A percentile compares a stretch with the other conserved stretches of the same genome.
phyloP scores from a whole-genome alignment of 2,329 filamentous ascomycete species.

The Blastomyces silverae region DNA sequence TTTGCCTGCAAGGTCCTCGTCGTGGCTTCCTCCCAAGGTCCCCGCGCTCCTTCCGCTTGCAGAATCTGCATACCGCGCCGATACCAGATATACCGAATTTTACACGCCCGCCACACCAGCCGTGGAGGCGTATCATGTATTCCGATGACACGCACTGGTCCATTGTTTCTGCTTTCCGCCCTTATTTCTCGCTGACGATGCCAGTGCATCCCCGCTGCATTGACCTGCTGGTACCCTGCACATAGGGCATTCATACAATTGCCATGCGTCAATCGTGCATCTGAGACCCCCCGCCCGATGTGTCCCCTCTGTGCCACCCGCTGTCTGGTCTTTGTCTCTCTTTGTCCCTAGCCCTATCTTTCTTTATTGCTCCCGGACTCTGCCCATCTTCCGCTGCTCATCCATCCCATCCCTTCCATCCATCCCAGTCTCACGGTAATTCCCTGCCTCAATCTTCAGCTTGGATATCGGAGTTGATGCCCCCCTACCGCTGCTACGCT shows the following conservation, averaged over 20 bases:
- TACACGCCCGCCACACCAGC: too few relatives aligned
- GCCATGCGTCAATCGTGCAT: not conserved
- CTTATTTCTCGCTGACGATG: too few relatives aligned
- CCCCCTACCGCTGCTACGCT: not conserved
- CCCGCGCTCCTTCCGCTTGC: too few relatives aligned
- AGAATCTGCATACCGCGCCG: too few relatives aligned
- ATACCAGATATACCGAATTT: too few relatives aligned
- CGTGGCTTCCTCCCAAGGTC: conserved; percentile 4
- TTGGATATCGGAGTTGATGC: not conserved
- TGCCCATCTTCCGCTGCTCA: too few relatives aligned
- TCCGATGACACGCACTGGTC: not conserved
- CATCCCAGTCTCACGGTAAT: not conserved
- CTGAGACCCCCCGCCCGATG: not conserved
- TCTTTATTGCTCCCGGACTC: too few relatives aligned
- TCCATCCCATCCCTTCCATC: not conserved
- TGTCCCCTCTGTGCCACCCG: not conserved
- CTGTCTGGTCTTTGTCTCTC: too few relatives aligned
- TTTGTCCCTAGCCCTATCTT: too few relatives aligned
- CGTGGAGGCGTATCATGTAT: not conserved
- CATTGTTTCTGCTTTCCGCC: not conserved
- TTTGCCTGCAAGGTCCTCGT: conserved; percentile 7
- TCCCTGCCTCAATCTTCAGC: not conserved
- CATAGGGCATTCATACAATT: not conserved
- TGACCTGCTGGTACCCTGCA: not conserved
- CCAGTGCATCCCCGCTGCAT: not conserved